Conservation (phyloP, 148 eudicot species). For the Talinum fruticosum region DNA sequence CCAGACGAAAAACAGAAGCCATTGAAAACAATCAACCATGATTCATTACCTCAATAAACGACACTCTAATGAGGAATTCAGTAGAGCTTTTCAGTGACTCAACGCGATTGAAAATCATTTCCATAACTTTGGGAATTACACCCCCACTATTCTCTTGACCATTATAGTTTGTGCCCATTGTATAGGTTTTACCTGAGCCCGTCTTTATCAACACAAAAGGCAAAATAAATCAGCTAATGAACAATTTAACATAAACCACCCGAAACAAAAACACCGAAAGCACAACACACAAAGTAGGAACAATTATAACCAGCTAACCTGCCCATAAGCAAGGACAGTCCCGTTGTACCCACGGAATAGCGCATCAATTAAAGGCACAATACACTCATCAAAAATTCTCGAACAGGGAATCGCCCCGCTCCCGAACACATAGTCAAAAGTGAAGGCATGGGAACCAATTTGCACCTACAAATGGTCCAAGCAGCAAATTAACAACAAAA, state of each 20-base stretch:
- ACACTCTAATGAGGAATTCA: constrained; percentile 75
- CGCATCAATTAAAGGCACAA: constrained; percentile 70
- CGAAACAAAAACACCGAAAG: not conserved
- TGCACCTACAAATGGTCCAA: constrained; percentile 49
- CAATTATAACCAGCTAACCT: constrained; percentile 41
- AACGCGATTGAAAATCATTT: constrained; percentile 64
- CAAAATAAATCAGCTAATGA: constrained; percentile 5
- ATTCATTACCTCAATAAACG: constrained; percentile 79
- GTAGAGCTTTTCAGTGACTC: constrained; percentile 50
- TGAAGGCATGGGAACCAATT: constrained; percentile 75
- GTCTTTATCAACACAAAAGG: constrained; percentile 43
- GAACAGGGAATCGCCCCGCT: constrained; percentile 47
- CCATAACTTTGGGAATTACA: constrained; percentile 85
- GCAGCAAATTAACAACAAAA: not conserved
- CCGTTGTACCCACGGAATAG: constrained; percentile 79
- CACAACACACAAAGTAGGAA: not conserved
- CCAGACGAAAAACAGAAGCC: not conserved
- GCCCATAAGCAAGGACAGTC: constrained; percentile 87
- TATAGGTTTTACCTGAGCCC: constrained; percentile 95
- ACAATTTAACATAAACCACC: not conserved
- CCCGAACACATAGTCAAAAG: constrained; percentile 77
- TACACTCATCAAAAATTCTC: constrained; percentile 59
- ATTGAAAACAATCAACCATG: not conserved
- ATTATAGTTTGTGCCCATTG: constrained; percentile 94
- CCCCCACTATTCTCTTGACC: constrained; percentile 59